Evolutionary conservation across 192 early-diverging fungal species (phyloP).

Genomic region (Coemansia sp.): DNA sequence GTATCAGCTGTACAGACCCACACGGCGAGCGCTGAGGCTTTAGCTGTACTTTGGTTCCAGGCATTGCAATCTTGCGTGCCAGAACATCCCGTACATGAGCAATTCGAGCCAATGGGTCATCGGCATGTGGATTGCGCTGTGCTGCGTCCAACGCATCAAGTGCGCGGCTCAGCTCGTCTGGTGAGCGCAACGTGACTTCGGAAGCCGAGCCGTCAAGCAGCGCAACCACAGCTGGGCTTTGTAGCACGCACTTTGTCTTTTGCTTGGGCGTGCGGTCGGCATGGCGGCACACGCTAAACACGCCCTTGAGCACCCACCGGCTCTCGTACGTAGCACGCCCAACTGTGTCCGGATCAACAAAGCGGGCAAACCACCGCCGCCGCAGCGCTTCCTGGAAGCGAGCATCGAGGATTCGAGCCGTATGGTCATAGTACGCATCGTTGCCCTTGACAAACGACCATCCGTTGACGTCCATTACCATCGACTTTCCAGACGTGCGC

Average conservation of each 20-base stretch:
- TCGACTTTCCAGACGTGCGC: constrained; percentile 72
- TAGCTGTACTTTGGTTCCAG: constrained; percentile 91
- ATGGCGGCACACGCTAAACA: constrained; percentile 90
- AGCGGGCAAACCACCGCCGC: constrained; percentile 59
- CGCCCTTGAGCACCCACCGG: constrained; percentile 91
- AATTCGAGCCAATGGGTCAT: constrained; percentile 55
- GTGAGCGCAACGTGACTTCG: constrained; percentile 80
- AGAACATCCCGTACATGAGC: constrained; percentile 75
- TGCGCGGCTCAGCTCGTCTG: constrained; percentile 53
- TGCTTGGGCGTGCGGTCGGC: constrained; percentile 97
- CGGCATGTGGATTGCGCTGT: constrained; percentile 51
- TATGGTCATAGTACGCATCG: constrained; percentile 87
- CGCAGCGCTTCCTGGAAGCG: constrained; percentile 74
- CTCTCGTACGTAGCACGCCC: constrained; percentile 61
- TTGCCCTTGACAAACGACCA: constrained; percentile 99
- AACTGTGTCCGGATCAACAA: constrained; percentile 57
- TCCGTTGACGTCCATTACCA: constrained; percentile 98
- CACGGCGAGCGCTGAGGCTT: constrained; percentile 66
- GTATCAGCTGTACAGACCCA: constrained; percentile 79
- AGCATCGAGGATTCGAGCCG: constrained; percentile 70
- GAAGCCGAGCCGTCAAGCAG: constrained; percentile 67
- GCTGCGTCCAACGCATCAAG: constrained; percentile 62
- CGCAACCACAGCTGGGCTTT: constrained; percentile 65
- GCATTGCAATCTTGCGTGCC: constrained; percentile 72
- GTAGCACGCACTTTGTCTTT: constrained; percentile 89